Conservation (phyloP, 306 rosid genomes). For the Vigna trinervia region DNA sequence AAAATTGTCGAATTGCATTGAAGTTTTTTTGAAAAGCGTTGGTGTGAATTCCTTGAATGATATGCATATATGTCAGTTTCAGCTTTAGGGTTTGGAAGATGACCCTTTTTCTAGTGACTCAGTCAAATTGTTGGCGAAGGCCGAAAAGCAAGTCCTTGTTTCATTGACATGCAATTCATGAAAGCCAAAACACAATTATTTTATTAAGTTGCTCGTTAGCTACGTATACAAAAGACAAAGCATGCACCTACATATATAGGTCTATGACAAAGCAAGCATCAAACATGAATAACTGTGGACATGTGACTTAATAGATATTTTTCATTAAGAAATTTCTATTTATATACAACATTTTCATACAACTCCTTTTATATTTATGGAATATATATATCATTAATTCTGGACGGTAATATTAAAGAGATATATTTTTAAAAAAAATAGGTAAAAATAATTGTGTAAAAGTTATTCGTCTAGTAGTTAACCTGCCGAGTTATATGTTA, state of each 20-base stretch:
- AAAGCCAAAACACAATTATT: slow-evolving; percentile 1
- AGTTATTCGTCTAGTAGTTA: too few relatives aligned
- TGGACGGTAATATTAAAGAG: too few relatives aligned
- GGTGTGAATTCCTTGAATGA: slow-evolving; percentile 26
- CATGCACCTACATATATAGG: neutral
- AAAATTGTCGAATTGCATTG: too few relatives aligned
- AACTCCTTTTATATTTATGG: neutral
- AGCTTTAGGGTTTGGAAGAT: neutral
- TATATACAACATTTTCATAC: neutral
- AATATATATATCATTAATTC: too few relatives aligned
- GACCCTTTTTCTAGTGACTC: neutral
- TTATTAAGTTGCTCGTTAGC: neutral
- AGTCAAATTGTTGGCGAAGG: neutral
- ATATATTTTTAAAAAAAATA: too few relatives aligned
- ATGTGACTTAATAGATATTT: neutral
- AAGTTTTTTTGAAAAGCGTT: neutral
- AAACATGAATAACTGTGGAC: neutral
- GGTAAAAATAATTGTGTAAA: too few relatives aligned
- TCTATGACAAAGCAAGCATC: neutral
- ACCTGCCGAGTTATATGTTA: too few relatives aligned
- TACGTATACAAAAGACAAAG: neutral
- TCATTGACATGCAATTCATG: neutral
- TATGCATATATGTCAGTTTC: slow-evolving; percentile 30
- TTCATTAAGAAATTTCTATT: neutral
- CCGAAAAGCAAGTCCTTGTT: neutral